Percentiles rank a stretch among this genome's conserved stretches.
Evolutionary conservation across 1,284 basidiomycete genomes (phyloP).

Genomic region (Fomitopsis pinicola): DNA sequence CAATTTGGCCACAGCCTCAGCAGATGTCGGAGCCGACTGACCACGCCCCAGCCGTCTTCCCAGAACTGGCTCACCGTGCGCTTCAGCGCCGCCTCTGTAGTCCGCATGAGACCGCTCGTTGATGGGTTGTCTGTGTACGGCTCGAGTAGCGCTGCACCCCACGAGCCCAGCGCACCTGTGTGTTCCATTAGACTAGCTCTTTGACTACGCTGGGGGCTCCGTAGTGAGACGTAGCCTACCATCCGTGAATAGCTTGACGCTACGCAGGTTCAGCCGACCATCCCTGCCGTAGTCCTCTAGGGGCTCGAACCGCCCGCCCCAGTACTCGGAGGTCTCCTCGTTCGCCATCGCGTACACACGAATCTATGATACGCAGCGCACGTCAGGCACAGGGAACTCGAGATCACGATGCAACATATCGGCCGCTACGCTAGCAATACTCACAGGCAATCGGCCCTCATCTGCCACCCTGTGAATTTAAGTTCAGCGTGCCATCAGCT

Average conservation of each 20-base stretch:
- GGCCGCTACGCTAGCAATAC: conserved; percentile 16
- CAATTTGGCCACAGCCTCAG: not conserved
- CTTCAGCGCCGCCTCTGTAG: conserved; percentile 47
- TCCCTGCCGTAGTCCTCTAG: conserved; percentile 61
- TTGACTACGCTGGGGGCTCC: not conserved
- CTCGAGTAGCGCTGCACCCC: conserved; percentile 84
- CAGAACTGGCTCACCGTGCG: conserved; percentile 61
- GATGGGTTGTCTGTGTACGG: conserved; percentile 81
- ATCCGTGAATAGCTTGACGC: conserved; percentile 82
- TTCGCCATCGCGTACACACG: conserved; percentile 78
- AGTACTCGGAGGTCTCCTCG: conserved; percentile 54
- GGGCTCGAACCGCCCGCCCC: conserved; percentile 59
- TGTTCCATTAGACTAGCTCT: not conserved
- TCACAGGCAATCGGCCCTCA: conserved; percentile 58
- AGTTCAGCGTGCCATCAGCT: not conserved
- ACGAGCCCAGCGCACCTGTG: conserved; percentile 82
- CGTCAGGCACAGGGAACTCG: not conserved
- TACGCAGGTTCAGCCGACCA: conserved; percentile 63
- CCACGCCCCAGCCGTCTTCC: conserved; percentile 67
- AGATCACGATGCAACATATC: not conserved
- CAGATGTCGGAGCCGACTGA: conserved; percentile 32
- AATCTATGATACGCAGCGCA: conserved; percentile 36
- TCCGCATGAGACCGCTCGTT: conserved; percentile 66
- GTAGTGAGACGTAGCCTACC: conserved; percentile 34
- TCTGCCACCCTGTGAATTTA: conserved; percentile 36